These are phyloP conservation scores for Aspergillus candidus DNA, from an alignment of 2,329 filamentous ascomycete genomes.

Conservation along the genomic window DNA sequence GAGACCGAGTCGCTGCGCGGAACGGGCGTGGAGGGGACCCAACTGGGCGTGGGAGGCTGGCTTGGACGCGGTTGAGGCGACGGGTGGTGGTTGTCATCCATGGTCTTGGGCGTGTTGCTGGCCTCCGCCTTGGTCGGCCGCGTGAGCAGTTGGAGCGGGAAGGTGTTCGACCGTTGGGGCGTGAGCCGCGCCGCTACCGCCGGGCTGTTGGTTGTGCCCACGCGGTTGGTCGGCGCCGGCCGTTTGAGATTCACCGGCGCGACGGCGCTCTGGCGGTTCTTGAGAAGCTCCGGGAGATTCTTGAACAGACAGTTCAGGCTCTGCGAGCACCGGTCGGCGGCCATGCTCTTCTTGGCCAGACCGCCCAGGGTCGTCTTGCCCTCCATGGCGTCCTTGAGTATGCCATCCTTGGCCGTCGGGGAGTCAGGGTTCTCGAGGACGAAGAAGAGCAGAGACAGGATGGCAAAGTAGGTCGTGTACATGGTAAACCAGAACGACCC, in stretches of 20 bases:
- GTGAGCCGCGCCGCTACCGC: slow-evolving; percentile 16
- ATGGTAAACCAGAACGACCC: slow-evolving; percentile 64
- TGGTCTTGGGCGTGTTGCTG: slow-evolving; percentile 22
- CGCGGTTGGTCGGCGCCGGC: slow-evolving; percentile 29
- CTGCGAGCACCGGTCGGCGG: slow-evolving; percentile 76
- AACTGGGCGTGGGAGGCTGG: slow-evolving; percentile 18
- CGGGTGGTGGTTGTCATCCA: slow-evolving; percentile 25
- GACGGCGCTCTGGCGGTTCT: slow-evolving; percentile 46
- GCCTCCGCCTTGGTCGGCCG: slow-evolving; percentile 20
- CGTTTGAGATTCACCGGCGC: slow-evolving; percentile 46
- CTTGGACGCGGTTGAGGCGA: slow-evolving; percentile 11
- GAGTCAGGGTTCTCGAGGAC: slow-evolving; percentile 59
- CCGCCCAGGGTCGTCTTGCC: slow-evolving; percentile 76
- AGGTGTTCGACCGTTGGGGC: slow-evolving; percentile 36
- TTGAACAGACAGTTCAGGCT: slow-evolving; percentile 76
- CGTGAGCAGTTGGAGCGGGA: slow-evolving; percentile 29
- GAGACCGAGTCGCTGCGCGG: slow-evolving; percentile 25
- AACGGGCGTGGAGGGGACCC: slow-evolving; percentile 23
- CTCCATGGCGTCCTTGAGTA: slow-evolving; percentile 76
- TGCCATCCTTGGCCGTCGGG: slow-evolving; percentile 58
- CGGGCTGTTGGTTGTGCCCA: slow-evolving; percentile 9
- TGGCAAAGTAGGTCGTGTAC: slow-evolving; percentile 64
- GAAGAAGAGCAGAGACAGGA: slow-evolving; percentile 58
- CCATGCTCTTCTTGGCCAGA: slow-evolving; percentile 76
- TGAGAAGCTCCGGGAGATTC: slow-evolving; percentile 67